phyloP scores from a whole-genome alignment of 2,329 filamentous ascomycete species.

The Beauveria brongniartii region DNA sequence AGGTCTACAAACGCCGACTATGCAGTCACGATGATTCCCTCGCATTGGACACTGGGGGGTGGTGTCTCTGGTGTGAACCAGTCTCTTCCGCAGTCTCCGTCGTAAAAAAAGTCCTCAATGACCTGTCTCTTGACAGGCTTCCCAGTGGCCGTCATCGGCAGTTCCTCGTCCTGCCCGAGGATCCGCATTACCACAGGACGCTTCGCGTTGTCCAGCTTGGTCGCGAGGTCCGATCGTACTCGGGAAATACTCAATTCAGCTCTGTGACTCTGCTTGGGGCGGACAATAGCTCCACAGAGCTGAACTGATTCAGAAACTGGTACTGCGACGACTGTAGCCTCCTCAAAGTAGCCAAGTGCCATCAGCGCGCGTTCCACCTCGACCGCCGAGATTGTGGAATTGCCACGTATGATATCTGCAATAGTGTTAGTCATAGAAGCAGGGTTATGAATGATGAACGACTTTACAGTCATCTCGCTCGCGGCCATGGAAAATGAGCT shows the following conservation, averaged over 20 bases:
- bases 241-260: constrained; percentile 4
- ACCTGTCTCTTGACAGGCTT: constrained; percentile 14
- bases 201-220: constrained; percentile 13
- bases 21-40: not conserved
- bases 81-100: not conserved
- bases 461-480: constrained; percentile 15
- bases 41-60: not conserved
- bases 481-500: constrained; percentile 15
- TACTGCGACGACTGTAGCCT: constrained; percentile 16
- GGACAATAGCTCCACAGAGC: constrained; percentile 16
- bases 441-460: not conserved
- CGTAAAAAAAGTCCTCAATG: constrained; percentile 13
- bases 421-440: not conserved
- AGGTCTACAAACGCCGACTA: not conserved
- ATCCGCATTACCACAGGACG: constrained; percentile 14
- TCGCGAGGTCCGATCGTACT: constrained; percentile 13
- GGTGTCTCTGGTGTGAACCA: not conserved
- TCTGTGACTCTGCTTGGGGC: constrained; percentile 1
- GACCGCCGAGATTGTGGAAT: constrained; percentile 13
- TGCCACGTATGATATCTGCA: constrained; percentile 10
- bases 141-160: constrained; percentile 14
- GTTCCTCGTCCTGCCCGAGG: constrained; percentile 12
- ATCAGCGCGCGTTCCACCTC: constrained; percentile 15
- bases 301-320: constrained; percentile 15
- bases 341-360: constrained; percentile 15